Percentiles rank a stretch among this genome's conserved stretches.
Evolutionary conservation across 169 alveolate genomes (phyloP).

Genomic region (Plasmodium vivax): DNA sequence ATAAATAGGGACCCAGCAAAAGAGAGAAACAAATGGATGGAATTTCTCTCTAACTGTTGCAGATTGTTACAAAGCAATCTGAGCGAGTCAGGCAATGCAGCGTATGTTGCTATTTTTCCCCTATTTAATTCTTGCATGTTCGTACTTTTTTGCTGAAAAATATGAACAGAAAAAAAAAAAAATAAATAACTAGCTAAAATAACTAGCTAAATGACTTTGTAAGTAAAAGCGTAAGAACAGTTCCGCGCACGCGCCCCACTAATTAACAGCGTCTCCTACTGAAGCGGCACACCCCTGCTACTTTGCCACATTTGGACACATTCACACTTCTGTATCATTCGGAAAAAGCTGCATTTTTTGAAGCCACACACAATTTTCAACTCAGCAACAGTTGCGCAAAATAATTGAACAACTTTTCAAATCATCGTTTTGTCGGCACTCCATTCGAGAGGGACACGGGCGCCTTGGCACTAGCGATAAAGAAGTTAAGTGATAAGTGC

Average conservation of each 20-base stretch:
- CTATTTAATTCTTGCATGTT: constrained; percentile 5
- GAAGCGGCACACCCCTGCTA: neutral
- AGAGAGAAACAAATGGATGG: neutral
- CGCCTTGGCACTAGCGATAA: neutral
- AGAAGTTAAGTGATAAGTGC: neutral
- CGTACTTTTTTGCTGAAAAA: constrained; percentile 9
- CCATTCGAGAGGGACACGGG: neutral
- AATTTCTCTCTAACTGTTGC: neutral
- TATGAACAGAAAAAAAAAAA: neutral
- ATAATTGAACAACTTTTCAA: neutral
- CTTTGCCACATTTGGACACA: neutral
- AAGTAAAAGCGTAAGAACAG: neutral
- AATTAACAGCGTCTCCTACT: neutral
- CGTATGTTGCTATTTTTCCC: neutral
- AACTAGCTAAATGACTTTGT: too few relatives aligned
- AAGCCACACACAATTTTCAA: neutral
- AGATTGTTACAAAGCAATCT: neutral
- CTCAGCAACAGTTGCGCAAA: neutral
- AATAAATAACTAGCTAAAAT: neutral
- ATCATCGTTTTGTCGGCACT: neutral
- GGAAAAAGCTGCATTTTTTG: constrained; percentile 6
- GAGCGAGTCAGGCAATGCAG: constrained; percentile 8
- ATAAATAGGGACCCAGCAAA: constrained; percentile 18
- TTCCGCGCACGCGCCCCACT: neutral
- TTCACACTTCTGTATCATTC: constrained; percentile 4